phyloP scores from a whole-genome alignment of 768 basidiomycete genomes.

The Suillus alpinus region DNA sequence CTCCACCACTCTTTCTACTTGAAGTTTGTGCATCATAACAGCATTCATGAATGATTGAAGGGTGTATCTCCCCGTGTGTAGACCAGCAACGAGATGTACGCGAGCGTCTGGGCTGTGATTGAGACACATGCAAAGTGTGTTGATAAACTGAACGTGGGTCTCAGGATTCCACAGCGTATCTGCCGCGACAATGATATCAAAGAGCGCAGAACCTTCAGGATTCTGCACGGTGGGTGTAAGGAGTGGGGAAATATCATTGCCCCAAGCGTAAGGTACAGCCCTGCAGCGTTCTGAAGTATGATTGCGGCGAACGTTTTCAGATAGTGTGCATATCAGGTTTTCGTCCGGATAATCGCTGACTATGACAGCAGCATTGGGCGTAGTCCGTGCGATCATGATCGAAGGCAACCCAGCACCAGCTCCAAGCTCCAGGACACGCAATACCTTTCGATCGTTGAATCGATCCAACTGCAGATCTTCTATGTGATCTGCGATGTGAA shows the following conservation, averaged over 20 bases:
- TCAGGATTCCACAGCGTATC: constrained; percentile 80
- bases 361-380: constrained; percentile 40
- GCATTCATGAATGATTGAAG: constrained; percentile 56
- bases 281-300: constrained; percentile 44
- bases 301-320: constrained; percentile 56
- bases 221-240: background rate
- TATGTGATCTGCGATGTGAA: constrained; percentile 66
- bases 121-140: constrained; percentile 50
- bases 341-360: constrained; percentile 75
- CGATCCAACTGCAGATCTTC: constrained; percentile 40
- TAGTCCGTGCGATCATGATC: constrained; percentile 57
- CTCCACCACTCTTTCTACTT: constrained; percentile 45
- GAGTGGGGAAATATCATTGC: constrained; percentile 39
- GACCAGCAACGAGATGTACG: constrained; percentile 64
- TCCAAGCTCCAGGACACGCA: constrained; percentile 65
- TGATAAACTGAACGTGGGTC: constrained; percentile 51
- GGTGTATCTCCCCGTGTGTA: constrained; percentile 77
- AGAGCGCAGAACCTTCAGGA: constrained; percentile 28
- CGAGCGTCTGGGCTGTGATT: constrained; percentile 43
- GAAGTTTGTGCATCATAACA: constrained; percentile 40
- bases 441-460: constrained; percentile 17
- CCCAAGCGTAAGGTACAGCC: constrained; percentile 65
- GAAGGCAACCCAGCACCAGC: constrained; percentile 75
- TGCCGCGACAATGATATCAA: constrained; percentile 68
- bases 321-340: constrained; percentile 52